A percentile compares a stretch with the other conserved stretches of the same genome.
These are phyloP conservation scores for Bryum argenteum DNA, from an alignment of 225 moss, liverwort and hornwort genomes.

Conservation along the genomic window DNA sequence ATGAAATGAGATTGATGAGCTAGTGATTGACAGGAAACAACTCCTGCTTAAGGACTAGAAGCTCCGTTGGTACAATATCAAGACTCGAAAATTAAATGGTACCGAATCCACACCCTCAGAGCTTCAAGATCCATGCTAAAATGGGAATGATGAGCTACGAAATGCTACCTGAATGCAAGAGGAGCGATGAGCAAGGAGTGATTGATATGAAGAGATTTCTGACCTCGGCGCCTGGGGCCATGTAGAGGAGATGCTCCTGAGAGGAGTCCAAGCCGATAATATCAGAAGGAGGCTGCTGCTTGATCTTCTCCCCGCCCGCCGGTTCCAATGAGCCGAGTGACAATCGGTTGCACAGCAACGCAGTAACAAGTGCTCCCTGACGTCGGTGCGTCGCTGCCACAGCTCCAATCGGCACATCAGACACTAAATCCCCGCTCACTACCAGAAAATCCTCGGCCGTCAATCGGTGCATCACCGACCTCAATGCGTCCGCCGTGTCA, in stretches of 20 bases:
- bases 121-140: no score
- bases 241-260: constrained; percentile 71
- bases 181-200: no score
- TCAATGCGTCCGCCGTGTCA: constrained; percentile 84
- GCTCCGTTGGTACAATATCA: no score
- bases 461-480: constrained; percentile 83
- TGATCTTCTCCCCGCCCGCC: constrained; percentile 72
- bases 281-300: constrained; percentile 69
- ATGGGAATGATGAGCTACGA: no score
- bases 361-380: constrained; percentile 81
- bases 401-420: constrained; percentile 84
- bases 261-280: constrained; percentile 82
- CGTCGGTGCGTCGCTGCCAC: constrained; percentile 87
- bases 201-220: constrained; percentile 12
- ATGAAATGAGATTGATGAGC: no score
- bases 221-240: constrained; percentile 56
- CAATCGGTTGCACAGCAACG: constrained; percentile 77
- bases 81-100: no score
- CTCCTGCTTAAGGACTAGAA: no score
- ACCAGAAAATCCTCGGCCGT: constrained; percentile 91
- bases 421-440: constrained; percentile 87
- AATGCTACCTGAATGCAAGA: no score
- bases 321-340: constrained; percentile 67
- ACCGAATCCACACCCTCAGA: no score
- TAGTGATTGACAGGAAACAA: no score